Conservation (phyloP, 2,329 filamentous ascomycete species). For the Penicillium fuscoglaucum region DNA sequence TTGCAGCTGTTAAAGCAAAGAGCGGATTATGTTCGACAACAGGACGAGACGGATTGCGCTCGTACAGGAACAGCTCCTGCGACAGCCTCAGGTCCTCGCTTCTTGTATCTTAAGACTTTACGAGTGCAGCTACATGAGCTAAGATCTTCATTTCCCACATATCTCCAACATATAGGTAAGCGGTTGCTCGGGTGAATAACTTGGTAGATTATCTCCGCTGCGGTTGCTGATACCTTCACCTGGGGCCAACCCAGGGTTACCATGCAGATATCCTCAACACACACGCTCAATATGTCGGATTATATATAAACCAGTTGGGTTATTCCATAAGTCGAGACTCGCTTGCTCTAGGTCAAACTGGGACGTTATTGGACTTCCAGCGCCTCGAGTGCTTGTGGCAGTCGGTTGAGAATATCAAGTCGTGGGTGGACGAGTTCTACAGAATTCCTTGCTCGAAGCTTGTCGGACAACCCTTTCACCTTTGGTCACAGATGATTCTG, state of each 20-base stretch:
- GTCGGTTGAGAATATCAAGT: slow-evolving; percentile 37
- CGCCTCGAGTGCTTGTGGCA: slow-evolving; percentile 38
- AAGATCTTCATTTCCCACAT: slow-evolving; percentile 26
- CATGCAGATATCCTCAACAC: slow-evolving; percentile 29
- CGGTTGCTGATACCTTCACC: slow-evolving; percentile 4
- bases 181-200: not conserved
- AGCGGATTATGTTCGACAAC: slow-evolving; percentile 33
- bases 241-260: not conserved
- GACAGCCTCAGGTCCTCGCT: slow-evolving; percentile 15
- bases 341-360: slow-evolving; percentile 7
- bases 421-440: slow-evolving; percentile 37
- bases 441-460: slow-evolving; percentile 26
- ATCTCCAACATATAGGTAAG: slow-evolving; percentile 26
- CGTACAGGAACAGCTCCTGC: slow-evolving; percentile 9
- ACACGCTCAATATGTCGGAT: slow-evolving; percentile 30
- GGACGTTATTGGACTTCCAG: slow-evolving; percentile 28
- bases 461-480: slow-evolving; percentile 37
- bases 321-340: slow-evolving; percentile 26
- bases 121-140: slow-evolving; percentile 37
- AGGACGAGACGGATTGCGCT: slow-evolving; percentile 26
- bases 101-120: slow-evolving; percentile 35
- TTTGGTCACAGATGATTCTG: slow-evolving; percentile 42
- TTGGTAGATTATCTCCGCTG: not conserved
- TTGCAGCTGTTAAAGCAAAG: slow-evolving; percentile 39
- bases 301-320: slow-evolving; percentile 32